Evolutionary conservation across 75 land plant genomes (phyloP).

Genomic region (Pinus tabuliformis): DNA sequence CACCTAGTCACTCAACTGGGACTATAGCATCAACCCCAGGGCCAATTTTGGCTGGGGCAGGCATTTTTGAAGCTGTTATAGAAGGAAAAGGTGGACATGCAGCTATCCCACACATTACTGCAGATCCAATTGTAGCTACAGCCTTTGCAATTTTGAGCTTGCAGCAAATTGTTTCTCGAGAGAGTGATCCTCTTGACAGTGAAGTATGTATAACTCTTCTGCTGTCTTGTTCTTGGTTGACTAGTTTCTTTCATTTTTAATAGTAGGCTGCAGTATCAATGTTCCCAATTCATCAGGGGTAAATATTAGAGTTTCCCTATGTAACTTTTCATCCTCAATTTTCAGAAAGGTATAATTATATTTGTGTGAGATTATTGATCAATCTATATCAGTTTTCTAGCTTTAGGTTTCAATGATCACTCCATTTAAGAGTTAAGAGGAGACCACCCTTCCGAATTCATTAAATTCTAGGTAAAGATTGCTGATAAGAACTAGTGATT

Average conservation of each 20-base stretch:
- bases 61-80: conserved; percentile 37
- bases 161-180: conserved; percentile 71
- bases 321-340: not conserved
- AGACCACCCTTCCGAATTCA: no score
- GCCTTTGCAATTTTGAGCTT: conserved; percentile 57
- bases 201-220: conserved; percentile 10
- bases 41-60: conserved; percentile 43
- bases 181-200: conserved; percentile 64
- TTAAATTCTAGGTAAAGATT: no score
- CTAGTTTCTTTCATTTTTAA: not conserved
- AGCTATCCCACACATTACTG: conserved; percentile 38
- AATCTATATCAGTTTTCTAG: not conserved
- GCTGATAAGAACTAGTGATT: no score
- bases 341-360: not conserved
- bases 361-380: not conserved
- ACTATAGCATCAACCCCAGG: conserved; percentile 50
- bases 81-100: conserved; percentile 74
- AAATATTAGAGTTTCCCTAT: not conserved
- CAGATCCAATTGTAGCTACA: conserved; percentile 64
- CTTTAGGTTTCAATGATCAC: not conserved
- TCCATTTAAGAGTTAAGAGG: no score
- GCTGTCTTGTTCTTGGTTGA: conserved; percentile 12
- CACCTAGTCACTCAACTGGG: conserved; percentile 35
- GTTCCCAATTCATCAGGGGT: not conserved
- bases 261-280: not conserved